These are phyloP conservation scores for Abrus precatorius DNA, from an alignment of 306 rosid species.

Conservation along the genomic window DNA sequence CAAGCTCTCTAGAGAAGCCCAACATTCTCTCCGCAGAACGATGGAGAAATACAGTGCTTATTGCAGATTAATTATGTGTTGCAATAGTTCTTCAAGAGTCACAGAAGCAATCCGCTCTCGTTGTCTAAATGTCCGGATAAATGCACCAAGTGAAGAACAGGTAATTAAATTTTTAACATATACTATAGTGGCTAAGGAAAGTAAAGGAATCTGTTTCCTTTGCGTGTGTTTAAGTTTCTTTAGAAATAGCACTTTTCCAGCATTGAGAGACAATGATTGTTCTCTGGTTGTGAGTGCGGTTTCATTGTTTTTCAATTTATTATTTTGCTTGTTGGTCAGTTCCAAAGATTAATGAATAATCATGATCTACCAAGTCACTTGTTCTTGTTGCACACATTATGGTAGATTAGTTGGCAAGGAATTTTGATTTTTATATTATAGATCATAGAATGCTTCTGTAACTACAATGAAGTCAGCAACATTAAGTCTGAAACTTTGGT, in stretches of 20 bases:
- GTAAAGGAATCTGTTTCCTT: neutral
- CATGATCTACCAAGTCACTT: slow-evolving; percentile 9
- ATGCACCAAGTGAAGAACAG: slow-evolving; percentile 88
- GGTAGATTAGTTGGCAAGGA: slow-evolving; percentile 15
- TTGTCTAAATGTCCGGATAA: slow-evolving; percentile 87
- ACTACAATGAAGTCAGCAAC: neutral
- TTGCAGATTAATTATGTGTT: slow-evolving; percentile 90
- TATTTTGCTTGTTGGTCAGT: slow-evolving; percentile 10
- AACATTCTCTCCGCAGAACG: slow-evolving; percentile 93
- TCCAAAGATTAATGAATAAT: slow-evolving; percentile 19
- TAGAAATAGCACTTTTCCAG: neutral
- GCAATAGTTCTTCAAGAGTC: slow-evolving; percentile 97
- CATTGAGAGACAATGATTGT: neutral
- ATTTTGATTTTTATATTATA: slow-evolving; percentile 10
- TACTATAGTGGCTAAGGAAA: neutral
- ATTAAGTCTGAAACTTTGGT: slow-evolving; percentile 15
- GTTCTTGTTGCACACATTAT: neutral
- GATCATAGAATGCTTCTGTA: neutral
- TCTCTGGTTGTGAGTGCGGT: neutral
- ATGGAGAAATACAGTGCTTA: slow-evolving; percentile 95
- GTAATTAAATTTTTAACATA: slow-evolving; percentile 47
- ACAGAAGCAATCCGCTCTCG: slow-evolving; percentile 97
- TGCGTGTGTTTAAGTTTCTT: neutral
- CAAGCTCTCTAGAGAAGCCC: slow-evolving; percentile 96
- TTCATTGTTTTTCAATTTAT: slow-evolving; percentile 15